Evolutionary conservation across 768 basidiomycete species (phyloP), one percentile per base, ranked within the genome.

Genomic region (Suillus decipiens): DNA sequence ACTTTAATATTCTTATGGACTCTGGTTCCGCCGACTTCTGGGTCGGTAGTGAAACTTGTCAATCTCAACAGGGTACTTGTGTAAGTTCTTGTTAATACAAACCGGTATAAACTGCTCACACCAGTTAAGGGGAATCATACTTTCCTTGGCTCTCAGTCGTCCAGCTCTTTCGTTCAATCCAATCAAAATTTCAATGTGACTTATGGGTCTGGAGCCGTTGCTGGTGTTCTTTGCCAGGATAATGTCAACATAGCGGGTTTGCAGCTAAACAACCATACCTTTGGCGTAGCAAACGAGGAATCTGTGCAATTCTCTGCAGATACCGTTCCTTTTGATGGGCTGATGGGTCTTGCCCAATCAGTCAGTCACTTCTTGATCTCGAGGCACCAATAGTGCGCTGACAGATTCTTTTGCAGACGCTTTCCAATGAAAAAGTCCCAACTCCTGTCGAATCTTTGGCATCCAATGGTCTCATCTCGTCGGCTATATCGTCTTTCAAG

Each of bases 391-490:
- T 36, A 37, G 48, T 36, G 45, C 17, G 1, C 59, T 61, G 31
- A 64, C 48, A 1, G 24, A 43, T 17, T 50, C 6, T 28, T 22
- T 31, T 36, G 1, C 42, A 89, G 84, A 76, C 71, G 8, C 79
- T 95, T 59, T 93, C 92, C 31, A 68, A 89, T 64, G 86, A 95
- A 72, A 66, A 78, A 50, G 82, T 83, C 3, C 73, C 75, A 9
- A 95, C 93, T 0, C 90, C 90, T 10, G 82, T 91, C 37, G 92
- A 95, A 75, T 74, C 89, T 1, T 80, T 95, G 37, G 86, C 85
- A 1, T 64, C 77, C 24, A 78, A 77, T 7, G 86, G 86, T 37
- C 76, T 85, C 59, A 86, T 95, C 61, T 65, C 76, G 34, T 79
- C 82, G 8, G 82, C 90, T 2, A 89, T 95, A 70, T 84, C 86